phyloP scores from a whole-genome alignment of 1,284 basidiomycete genomes.

The Puccinia coronata region DNA sequence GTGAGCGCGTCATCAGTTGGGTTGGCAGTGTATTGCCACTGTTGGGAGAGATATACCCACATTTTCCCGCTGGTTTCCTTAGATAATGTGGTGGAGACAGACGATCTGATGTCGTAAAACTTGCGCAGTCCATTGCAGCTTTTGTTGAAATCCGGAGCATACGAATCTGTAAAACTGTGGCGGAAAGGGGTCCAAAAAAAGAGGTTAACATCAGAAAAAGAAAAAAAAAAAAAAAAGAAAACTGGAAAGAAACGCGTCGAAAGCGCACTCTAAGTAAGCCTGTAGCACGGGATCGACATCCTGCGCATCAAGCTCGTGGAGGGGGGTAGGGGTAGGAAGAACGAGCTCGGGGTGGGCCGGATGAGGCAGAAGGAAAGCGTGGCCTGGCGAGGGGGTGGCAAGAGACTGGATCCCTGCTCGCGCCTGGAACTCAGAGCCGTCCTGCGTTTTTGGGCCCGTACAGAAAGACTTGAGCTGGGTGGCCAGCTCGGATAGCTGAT shows the following conservation, averaged over 20 bases:
- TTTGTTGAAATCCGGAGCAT: slow-evolving; percentile 46
- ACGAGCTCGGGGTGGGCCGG: neutral
- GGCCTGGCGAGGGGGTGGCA: slow-evolving; percentile 1
- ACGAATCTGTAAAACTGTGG: slow-evolving; percentile 36
- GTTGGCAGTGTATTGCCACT: too few species aligned
- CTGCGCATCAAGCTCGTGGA: neutral
- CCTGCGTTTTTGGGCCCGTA: neutral
- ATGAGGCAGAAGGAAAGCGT: neutral
- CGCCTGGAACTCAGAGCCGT: neutral
- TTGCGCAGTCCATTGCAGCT: slow-evolving; percentile 26
- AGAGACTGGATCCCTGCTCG: too few species aligned
- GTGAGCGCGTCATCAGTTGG: too few species aligned
- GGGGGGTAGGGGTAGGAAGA: neutral
- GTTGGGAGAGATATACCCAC: neutral
- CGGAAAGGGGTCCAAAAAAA: neutral
- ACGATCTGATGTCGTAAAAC: slow-evolving; percentile 37
- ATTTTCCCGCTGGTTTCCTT: slow-evolving; percentile 2
- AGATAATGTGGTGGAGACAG: neutral
- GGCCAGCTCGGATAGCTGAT: slow-evolving; percentile 28
- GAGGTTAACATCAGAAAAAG: too few species aligned
- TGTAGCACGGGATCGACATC: slow-evolving; percentile 5
- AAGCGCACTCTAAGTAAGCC: slow-evolving; percentile 23
- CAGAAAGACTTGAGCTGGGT: slow-evolving; percentile 37
- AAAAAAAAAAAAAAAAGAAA: neutral
- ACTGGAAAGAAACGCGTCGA: neutral